phyloP scores from a whole-genome alignment of 2,329 filamentous ascomycete genomes.

The Colletotrichum cuscutae region DNA sequence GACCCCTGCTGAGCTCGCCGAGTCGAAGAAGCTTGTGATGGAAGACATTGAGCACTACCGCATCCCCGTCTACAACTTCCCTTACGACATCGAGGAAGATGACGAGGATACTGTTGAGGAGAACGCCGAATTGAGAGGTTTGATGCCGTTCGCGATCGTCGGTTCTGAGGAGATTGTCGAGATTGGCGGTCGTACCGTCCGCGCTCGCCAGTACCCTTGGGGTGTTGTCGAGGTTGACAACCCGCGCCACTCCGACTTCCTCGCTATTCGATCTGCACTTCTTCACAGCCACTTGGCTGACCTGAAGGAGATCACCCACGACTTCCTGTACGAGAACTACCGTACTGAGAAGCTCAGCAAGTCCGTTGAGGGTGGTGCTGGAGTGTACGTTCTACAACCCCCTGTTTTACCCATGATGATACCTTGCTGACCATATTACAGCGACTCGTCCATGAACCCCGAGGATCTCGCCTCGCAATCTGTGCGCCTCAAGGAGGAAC shows the following conservation, averaged over 20 bases:
- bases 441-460: conserved; percentile 94
- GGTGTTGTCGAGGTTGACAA: conserved; percentile 99
- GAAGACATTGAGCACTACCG: conserved; percentile 99
- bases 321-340: conserved; percentile 99
- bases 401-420: neutral
- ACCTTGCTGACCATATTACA: conserved; percentile 46
- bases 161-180: conserved; percentile 96
- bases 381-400: conserved; percentile 75
- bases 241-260: conserved; percentile 97
- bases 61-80: conserved; percentile 99
- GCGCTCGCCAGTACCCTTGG: conserved; percentile 98
- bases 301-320: conserved; percentile 99
- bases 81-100: conserved; percentile 99
- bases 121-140: conserved; percentile 94
- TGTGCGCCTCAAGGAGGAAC: conserved; percentile 98
- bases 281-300: conserved; percentile 98
- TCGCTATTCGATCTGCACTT: conserved; percentile 95
- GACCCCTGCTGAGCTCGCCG: conserved; percentile 93
- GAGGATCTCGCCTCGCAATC: conserved; percentile 97
- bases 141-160: conserved; percentile 99
- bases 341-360: conserved; percentile 99
- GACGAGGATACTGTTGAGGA: conserved; percentile 99
- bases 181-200: conserved; percentile 90
- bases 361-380: conserved; percentile 92
- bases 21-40: conserved; percentile 99